Percentiles rank a stretch among this genome's conserved stretches.
Conservation (phyloP, 257 asterid species). For the Solanum dulcamara region DNA sequence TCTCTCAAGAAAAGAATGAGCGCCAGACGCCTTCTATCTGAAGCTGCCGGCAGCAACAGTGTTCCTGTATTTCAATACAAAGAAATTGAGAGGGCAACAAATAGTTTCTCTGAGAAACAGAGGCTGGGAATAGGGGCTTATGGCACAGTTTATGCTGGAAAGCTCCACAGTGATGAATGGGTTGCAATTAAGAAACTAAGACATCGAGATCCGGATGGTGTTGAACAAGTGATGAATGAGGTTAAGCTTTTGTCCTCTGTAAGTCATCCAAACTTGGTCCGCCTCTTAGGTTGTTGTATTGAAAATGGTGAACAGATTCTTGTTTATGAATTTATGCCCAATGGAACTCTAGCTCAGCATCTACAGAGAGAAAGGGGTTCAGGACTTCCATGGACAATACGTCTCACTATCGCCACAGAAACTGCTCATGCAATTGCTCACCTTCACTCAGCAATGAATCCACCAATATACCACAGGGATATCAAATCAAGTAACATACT, state of each 20-base stretch:
- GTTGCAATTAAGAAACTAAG: slow-evolving; percentile 76
- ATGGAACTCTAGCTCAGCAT: slow-evolving; percentile 87
- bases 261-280: slow-evolving; percentile 86
- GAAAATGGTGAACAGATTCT: slow-evolving; percentile 87
- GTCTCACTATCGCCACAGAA: slow-evolving; percentile 81
- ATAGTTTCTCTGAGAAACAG: slow-evolving; percentile 53
- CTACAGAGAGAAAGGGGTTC: slow-evolving; percentile 57
- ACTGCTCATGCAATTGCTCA: slow-evolving; percentile 80
- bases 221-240: slow-evolving; percentile 81
- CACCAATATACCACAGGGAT: slow-evolving; percentile 90
- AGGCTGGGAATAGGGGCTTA: slow-evolving; percentile 91
- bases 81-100: slow-evolving; percentile 77
- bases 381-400: slow-evolving; percentile 69
- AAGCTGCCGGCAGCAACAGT: slow-evolving; percentile 58
- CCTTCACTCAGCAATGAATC: slow-evolving; percentile 68
- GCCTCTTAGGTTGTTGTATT: slow-evolving; percentile 81
- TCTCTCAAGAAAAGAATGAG: slow-evolving; percentile 29
- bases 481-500: slow-evolving; percentile 83
- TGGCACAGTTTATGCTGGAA: slow-evolving; percentile 89
- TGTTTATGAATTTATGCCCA: slow-evolving; percentile 78
- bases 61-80: slow-evolving; percentile 53
- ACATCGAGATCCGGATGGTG: slow-evolving; percentile 50
- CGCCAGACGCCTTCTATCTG: slow-evolving; percentile 50
- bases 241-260: slow-evolving; percentile 81
- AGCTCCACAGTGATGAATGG: slow-evolving; percentile 57